Evolutionary conservation across 169 alveolate species (phyloP), one percentile per base, ranked within the genome.

Genomic region (Babesia sp.): DNA sequence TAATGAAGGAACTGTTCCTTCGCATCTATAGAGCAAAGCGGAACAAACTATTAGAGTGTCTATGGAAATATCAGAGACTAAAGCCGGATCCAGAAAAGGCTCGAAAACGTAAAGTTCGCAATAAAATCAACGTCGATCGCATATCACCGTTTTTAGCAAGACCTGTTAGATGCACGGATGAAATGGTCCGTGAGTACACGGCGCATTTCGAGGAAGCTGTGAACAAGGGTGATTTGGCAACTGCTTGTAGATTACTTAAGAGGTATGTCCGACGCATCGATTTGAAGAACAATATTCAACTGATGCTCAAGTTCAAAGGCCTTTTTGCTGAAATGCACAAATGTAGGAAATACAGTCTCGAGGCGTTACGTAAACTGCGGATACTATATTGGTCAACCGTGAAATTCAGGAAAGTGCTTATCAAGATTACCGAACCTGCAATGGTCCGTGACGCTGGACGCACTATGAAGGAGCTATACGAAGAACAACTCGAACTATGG

Each of bases 401-500:
- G 8, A 87, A 89, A 24, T 72, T 73, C 42, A 72, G 84, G 11
- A 83, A 82, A 53, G 84, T 89, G 33, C 63, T 84, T 1, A 69
- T 85, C 41, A 89, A 85, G 71, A 63, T 83, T 67, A 74, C 66
- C 42, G 88, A 84, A 24, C 84, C 83, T 29, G 50, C 45, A 44
- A 81, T 81, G 71, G 68, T 81, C 9, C 85, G 70, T 44, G 91
- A 88, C 8, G 91, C 85, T 39, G 88, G 88, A 48, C 69, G 59
- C 31, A 80, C 91, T 31, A 83, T 81, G 85, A 81, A 78, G 67
- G 93, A 89, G 50, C 71, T 89, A 36, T 89, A 89, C 67, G 91
- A 89, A 42, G 81, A 75, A 59, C 90, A 89, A 71, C 79, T 81
- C 59, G 81, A 71, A 36, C 14, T 51, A 20, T 81, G 78, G 71